Percentiles rank a stretch among this genome's conserved stretches.
phyloP scores from a whole-genome alignment of 2,329 filamentous ascomycete species.

The Aspergillus piperis region DNA sequence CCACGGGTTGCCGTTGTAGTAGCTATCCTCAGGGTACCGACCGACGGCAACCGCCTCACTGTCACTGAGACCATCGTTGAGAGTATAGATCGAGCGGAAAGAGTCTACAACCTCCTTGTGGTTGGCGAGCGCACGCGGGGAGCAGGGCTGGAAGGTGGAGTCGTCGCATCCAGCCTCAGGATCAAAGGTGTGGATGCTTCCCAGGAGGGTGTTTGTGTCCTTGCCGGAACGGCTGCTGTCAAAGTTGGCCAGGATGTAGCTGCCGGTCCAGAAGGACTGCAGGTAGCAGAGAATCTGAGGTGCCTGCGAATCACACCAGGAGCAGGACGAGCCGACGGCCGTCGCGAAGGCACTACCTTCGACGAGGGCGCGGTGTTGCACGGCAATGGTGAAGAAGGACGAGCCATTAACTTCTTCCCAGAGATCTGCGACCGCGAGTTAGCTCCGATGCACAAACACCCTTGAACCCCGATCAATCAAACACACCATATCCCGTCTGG shows the following conservation, averaged over 20 bases:
- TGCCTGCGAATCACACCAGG: slow-evolving; percentile 63
- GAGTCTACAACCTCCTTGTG: slow-evolving; percentile 75
- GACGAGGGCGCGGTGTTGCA: slow-evolving; percentile 64
- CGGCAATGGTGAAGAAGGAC: slow-evolving; percentile 76
- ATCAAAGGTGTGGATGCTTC: slow-evolving; percentile 47
- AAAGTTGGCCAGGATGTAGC: slow-evolving; percentile 67
- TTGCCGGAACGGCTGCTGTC: slow-evolving; percentile 66
- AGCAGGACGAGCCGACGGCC: slow-evolving; percentile 62
- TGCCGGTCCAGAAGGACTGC: slow-evolving; percentile 70
- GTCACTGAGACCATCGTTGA: slow-evolving; percentile 45
- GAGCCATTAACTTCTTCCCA: slow-evolving; percentile 80
- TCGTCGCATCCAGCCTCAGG: slow-evolving; percentile 37
- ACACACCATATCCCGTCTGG: slow-evolving; percentile 58
- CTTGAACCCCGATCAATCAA: not conserved
- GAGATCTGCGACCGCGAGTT: slow-evolving; percentile 51
- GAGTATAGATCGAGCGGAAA: slow-evolving; percentile 68
- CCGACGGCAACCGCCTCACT: slow-evolving; percentile 51
- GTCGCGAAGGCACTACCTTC: slow-evolving; percentile 65
- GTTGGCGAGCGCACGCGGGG: slow-evolving; percentile 67
- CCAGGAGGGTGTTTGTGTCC: slow-evolving; percentile 68
- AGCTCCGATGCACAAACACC: not conserved
- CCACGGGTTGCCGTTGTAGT: slow-evolving; percentile 81
- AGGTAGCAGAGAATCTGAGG: slow-evolving; percentile 73
- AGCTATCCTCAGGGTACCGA: slow-evolving; percentile 70
- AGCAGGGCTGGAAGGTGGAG: slow-evolving; percentile 75